A percentile compares a stretch with the other conserved stretches of the same genome.
Evolutionary conservation across 257 asterid species (phyloP).

Genomic region (Parsonsia alboflavescens): DNA sequence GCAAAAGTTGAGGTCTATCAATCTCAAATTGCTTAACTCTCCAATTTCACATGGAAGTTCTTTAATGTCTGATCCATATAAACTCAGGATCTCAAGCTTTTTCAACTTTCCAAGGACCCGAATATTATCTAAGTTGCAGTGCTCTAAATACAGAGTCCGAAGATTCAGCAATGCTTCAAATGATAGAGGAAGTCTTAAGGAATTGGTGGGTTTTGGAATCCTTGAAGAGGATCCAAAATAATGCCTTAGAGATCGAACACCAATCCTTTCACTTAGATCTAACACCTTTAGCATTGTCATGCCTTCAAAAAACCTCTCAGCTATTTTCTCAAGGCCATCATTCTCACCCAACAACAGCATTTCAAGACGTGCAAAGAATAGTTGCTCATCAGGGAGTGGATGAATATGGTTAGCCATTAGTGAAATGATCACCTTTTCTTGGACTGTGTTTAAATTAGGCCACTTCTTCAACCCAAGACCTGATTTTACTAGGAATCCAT

Average conservation of each 20-base stretch:
- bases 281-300: slow-evolving; percentile 10
- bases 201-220: not conserved
- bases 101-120: slow-evolving; percentile 10
- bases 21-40: slow-evolving; percentile 5
- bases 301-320: not conserved
- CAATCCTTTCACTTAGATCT: slow-evolving; percentile 20
- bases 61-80: slow-evolving; percentile 13
- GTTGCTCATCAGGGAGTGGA: not conserved
- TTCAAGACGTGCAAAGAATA: slow-evolving; percentile 17
- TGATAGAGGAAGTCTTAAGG: slow-evolving; percentile 13
- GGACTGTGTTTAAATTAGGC: slow-evolving; percentile 6
- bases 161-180: slow-evolving; percentile 9
- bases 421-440: slow-evolving; percentile 7
- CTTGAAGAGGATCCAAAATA: not conserved
- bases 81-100: slow-evolving; percentile 14
- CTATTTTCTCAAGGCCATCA: slow-evolving; percentile 11
- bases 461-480: slow-evolving; percentile 14
- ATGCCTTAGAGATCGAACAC: slow-evolving; percentile 5
- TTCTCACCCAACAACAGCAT: slow-evolving; percentile 19
- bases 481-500: slow-evolving; percentile 11
- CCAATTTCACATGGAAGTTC: slow-evolving; percentile 9
- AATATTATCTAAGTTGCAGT: slow-evolving; percentile 14
- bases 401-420: slow-evolving; percentile 13
- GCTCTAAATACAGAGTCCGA: slow-evolving; percentile 3
- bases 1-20: slow-evolving; percentile 18